These are phyloP conservation scores for Aristolochia fimbriata DNA, from an alignment of 164 flowering plant species.

Conservation along the genomic window DNA sequence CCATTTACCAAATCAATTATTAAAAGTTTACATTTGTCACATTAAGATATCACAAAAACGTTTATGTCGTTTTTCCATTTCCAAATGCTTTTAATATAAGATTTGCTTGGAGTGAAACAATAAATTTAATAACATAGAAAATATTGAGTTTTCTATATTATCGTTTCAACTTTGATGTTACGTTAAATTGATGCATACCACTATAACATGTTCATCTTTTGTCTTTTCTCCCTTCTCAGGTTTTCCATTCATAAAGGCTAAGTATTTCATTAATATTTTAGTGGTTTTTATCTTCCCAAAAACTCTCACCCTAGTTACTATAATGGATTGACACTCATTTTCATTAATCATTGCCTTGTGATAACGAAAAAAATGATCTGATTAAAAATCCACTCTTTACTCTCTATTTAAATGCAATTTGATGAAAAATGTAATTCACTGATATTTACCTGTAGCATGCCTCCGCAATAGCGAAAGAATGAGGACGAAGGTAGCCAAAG, in stretches of 20 bases:
- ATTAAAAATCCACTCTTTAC: not conserved
- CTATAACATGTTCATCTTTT: conserved; percentile 82
- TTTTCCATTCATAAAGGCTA: conserved; percentile 86
- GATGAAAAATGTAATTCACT: too few relatives aligned
- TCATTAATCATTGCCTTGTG: conserved; percentile 67
- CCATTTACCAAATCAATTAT: conserved; percentile 86
- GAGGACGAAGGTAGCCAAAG: conserved; percentile 83
- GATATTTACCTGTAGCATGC: conserved; percentile 50
- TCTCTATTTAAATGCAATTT: too few relatives aligned
- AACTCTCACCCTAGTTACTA: conserved; percentile 88
- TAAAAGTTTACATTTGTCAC: conserved; percentile 8
- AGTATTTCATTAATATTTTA: conserved; percentile 84
- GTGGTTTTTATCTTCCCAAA: conserved; percentile 91
- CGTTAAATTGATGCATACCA: conserved; percentile 27
- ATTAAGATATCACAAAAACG: not conserved
- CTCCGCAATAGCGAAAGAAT: conserved; percentile 80
- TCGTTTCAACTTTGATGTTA: too few relatives aligned
- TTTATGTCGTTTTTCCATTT: conserved; percentile 19
- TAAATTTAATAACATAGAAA: not conserved
- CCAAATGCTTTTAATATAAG: conserved; percentile 90
- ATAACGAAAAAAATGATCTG: not conserved
- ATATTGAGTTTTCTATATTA: too few relatives aligned
- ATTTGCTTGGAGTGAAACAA: conserved; percentile 41
- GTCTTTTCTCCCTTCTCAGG: conserved; percentile 70
- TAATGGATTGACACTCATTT: conserved; percentile 57